Conservation (phyloP, 768 basidiomycete species). For the Leucosporidium scottii region DNA sequence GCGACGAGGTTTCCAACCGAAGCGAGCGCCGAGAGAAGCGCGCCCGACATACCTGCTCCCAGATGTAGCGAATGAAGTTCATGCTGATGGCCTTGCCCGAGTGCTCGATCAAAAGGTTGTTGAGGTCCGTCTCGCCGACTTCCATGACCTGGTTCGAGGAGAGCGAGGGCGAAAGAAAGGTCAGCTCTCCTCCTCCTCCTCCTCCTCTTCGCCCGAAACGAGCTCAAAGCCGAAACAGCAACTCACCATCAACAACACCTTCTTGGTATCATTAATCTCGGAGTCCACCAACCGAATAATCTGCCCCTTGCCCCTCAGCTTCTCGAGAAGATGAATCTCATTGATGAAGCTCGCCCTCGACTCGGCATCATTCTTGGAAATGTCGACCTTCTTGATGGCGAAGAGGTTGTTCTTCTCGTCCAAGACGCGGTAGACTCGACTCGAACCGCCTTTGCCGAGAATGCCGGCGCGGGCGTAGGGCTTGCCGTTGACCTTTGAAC, state of each 20-base stretch:
- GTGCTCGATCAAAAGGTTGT: constrained; percentile 63
- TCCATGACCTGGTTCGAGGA: constrained; percentile 68
- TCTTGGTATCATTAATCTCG: constrained; percentile 75
- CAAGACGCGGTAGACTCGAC: constrained; percentile 89
- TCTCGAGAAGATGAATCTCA: constrained; percentile 84
- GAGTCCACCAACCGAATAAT: constrained; percentile 89
- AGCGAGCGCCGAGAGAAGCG: not conserved
- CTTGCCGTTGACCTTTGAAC: constrained; percentile 34
- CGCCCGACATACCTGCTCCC: constrained; percentile 71
- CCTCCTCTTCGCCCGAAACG: not conserved
- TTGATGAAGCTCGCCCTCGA: constrained; percentile 91
- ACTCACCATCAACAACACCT: constrained; percentile 56
- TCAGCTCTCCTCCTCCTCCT: too few relatives aligned
- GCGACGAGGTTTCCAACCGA: too few relatives aligned
- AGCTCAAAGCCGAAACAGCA: too few relatives aligned
- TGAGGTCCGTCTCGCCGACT: constrained; percentile 88
- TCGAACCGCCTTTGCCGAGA: constrained; percentile 89
- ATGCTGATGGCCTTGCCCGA: constrained; percentile 77
- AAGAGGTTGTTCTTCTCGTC: constrained; percentile 67
- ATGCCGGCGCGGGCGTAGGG: constrained; percentile 34
- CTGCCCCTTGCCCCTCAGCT: constrained; percentile 85
- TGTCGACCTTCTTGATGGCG: constrained; percentile 84
- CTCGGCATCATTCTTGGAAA: constrained; percentile 75
- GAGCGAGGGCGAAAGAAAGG: not conserved
- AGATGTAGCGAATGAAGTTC: constrained; percentile 91